phyloP scores from a whole-genome alignment of 1,139 yeast genomes.

The Sugiyamaella castrensis region DNA sequence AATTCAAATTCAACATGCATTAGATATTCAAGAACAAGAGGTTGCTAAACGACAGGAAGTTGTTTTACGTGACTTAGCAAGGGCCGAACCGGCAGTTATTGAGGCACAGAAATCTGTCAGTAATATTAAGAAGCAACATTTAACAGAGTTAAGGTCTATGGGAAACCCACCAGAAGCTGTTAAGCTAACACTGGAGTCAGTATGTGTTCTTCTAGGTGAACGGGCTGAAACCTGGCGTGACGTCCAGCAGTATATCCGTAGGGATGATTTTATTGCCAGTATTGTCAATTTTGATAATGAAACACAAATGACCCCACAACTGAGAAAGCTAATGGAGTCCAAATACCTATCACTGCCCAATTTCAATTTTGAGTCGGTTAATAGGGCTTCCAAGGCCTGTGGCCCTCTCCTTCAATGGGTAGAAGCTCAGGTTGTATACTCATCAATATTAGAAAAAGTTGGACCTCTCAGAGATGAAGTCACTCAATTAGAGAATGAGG shows the following conservation, averaged over 20 bases:
- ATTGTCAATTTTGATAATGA: slow-evolving; percentile 75
- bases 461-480: slow-evolving; percentile 78
- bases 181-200: slow-evolving; percentile 82
- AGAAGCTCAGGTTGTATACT: slow-evolving; percentile 73
- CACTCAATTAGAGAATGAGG: slow-evolving; percentile 52
- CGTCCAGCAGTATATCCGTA: slow-evolving; percentile 73
- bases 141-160: slow-evolving; percentile 88
- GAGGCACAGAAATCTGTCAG: slow-evolving; percentile 88
- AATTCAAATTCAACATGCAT: slow-evolving; percentile 65
- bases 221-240: slow-evolving; percentile 73
- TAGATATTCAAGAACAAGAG: slow-evolving; percentile 63
- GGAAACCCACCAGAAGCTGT: slow-evolving; percentile 88
- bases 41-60: slow-evolving; percentile 52
- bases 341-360: slow-evolving; percentile 61
- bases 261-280: slow-evolving; percentile 82
- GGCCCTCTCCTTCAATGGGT: slow-evolving; percentile 94
- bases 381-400: slow-evolving; percentile 92
- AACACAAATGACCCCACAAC: slow-evolving; percentile 51
- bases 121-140: slow-evolving; percentile 86
- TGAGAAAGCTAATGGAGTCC: slow-evolving; percentile 55
- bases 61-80: slow-evolving; percentile 63
- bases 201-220: slow-evolving; percentile 76
- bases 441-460: slow-evolving; percentile 63
- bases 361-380: slow-evolving; percentile 69
- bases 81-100: slow-evolving; percentile 78